phyloP scores from a whole-genome alignment of 2,329 filamentous ascomycete genomes.

The Achaetomium macrosporum region DNA sequence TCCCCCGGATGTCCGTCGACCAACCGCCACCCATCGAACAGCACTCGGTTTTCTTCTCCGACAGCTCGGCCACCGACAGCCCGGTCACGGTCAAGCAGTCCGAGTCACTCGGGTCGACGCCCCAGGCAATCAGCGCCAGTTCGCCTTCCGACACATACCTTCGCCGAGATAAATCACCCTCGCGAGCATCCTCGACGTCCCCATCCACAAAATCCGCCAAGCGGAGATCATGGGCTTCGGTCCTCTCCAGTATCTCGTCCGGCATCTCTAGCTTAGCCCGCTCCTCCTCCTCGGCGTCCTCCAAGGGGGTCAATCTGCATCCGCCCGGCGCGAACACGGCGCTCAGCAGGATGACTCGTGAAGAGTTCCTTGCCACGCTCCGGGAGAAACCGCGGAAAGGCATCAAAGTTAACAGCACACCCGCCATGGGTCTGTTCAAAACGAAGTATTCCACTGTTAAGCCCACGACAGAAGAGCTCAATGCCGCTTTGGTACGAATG shows the following conservation, averaged over 20 bases:
- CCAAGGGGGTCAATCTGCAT: slow-evolving; percentile 21
- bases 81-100: slow-evolving; percentile 15
- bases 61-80: slow-evolving; percentile 12
- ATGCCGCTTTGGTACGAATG: slow-evolving; percentile 22
- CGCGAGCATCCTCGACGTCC: slow-evolving; percentile 19
- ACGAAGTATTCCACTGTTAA: slow-evolving; percentile 20
- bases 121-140: slow-evolving; percentile 15
- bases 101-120: slow-evolving; percentile 20
- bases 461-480: slow-evolving; percentile 23
- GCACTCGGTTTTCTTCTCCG: slow-evolving; percentile 1
- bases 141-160: slow-evolving; percentile 14
- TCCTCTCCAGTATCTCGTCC: slow-evolving; percentile 26
- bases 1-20: slow-evolving; percentile 8
- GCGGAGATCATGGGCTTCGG: slow-evolving; percentile 25
- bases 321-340: slow-evolving; percentile 19
- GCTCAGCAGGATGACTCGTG: slow-evolving; percentile 24
- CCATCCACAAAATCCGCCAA: slow-evolving; percentile 24
- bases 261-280: slow-evolving; percentile 25
- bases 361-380: slow-evolving; percentile 23
- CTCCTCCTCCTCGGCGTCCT: slow-evolving; percentile 24
- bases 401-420: slow-evolving; percentile 5
- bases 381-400: slow-evolving; percentile 22
- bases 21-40: background rate
- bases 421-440: slow-evolving; percentile 16
- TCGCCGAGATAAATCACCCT: slow-evolving; percentile 21